Evolutionary conservation across 2,329 filamentous ascomycete genomes (phyloP), one percentile per base, ranked within the genome.

Genomic region (Neofusicoccum umdonicola): DNA sequence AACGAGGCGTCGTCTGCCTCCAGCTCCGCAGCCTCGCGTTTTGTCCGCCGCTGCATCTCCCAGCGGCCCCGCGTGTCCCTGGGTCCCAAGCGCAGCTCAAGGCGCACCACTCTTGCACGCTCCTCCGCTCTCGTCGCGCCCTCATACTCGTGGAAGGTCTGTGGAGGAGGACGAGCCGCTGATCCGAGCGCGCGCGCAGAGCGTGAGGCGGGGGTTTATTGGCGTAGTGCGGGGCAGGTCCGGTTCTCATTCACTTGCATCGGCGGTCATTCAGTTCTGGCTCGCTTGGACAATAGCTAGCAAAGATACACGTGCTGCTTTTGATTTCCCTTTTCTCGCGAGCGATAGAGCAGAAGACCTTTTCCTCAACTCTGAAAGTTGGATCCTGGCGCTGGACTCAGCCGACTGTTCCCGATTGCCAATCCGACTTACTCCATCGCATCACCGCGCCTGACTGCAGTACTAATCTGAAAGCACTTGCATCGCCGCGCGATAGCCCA

Each of bases 211-310:
- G 56, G 56, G 31, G 19, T 41, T 47, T 60, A 45, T 65, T 65
- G 63, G 56, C 52, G 56, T 65, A 47, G 44, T 60, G 45, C 56
- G 44, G 63, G 56, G 54, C 63, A 65, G 63, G 45, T 52, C 22
- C 63, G 47, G 63, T 42, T 65, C 56, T 44, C 52, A 39, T 65
- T 60, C 63, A 65, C 52, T 51, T 60, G 31, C 56, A 60, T 45
- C 71, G 71, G 69, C 68, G 66, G 67, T 69, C 67, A 70, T 66
- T 67, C 66, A 69, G 72, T 60, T 60, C 56, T 60, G 72, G 71
- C 68, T 69, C 63, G 62, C 60, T 71, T 71, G 72, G 69, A 69
- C 68, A 69, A 74, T 83, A 83, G 80, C 80, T 82, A 83, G 80
- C 79, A 80, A 77, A 79, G 78, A 80, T 76, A 76, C 73, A 78